A percentile compares a stretch with the other conserved stretches of the same genome.
Evolutionary conservation across 2,329 filamentous ascomycete genomes (phyloP).

Genomic region (Penicillium crustosum): DNA sequence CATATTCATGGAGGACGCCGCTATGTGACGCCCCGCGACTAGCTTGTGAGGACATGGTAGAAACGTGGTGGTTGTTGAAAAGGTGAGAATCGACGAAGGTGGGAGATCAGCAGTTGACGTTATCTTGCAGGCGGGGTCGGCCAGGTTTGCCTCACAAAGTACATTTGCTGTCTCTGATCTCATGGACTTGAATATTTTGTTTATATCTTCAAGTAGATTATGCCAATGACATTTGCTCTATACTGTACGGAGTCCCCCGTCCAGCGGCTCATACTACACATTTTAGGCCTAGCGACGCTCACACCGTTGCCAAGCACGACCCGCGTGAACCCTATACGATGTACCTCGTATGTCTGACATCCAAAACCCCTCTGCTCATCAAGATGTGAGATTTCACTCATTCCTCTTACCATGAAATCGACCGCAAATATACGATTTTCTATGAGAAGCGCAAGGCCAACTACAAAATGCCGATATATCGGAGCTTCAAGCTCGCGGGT

Average conservation of each 20-base stretch:
- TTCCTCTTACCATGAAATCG: not conserved
- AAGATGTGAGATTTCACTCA: not conserved
- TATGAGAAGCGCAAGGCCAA: not conserved
- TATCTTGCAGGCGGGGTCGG: constrained; percentile 1
- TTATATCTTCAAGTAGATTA: not conserved
- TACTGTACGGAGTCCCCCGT: not conserved
- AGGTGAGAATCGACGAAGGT: not conserved
- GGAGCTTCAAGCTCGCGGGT: not conserved
- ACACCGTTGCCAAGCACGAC: not conserved
- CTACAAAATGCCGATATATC: not conserved
- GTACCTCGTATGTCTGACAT: not conserved
- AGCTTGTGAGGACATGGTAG: constrained; percentile 12
- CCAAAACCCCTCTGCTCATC: not conserved
- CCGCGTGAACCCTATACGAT: not conserved
- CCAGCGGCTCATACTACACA: not conserved
- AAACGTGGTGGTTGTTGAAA: not conserved
- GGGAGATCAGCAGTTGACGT: constrained; percentile 15
- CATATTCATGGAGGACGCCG: constrained; percentile 41
- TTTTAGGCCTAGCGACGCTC: not conserved
- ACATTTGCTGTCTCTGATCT: not conserved
- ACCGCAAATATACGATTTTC: not conserved
- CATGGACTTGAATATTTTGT: not conserved
- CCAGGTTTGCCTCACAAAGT: not conserved
- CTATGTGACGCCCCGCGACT: constrained; percentile 25
- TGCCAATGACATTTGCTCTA: not conserved